Percentiles rank a stretch among this genome's conserved stretches.
phyloP scores from a whole-genome alignment of 2,329 filamentous ascomycete species.

The Scedosporium apiospermum region DNA sequence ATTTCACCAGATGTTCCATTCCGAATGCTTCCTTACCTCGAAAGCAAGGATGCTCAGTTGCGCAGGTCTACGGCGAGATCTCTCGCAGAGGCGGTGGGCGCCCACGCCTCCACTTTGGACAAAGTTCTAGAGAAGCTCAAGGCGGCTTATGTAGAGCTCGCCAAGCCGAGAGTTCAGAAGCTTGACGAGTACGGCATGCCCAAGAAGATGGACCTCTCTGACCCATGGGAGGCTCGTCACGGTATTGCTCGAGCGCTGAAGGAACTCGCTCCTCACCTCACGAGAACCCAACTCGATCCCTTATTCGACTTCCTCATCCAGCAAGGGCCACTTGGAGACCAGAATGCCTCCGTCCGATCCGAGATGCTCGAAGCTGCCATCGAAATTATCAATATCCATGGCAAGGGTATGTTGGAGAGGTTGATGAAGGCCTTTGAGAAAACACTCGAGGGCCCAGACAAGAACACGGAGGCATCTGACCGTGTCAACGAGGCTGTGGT shows the following conservation, averaged over 20 bases:
- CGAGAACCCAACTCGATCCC: constrained; percentile 57
- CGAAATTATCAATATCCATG: constrained; percentile 69
- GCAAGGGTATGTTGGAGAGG: constrained; percentile 72
- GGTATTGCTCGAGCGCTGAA: constrained; percentile 83
- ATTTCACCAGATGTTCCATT: constrained; percentile 55
- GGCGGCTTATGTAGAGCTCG: constrained; percentile 63
- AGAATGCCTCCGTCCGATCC: constrained; percentile 63
- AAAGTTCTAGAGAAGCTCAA: constrained; percentile 57
- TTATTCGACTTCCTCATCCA: constrained; percentile 84
- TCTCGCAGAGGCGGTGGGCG: constrained; percentile 62
- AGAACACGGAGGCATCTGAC: constrained; percentile 71
- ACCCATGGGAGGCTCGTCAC: constrained; percentile 86
- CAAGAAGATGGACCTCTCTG: constrained; percentile 74
- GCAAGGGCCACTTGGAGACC: constrained; percentile 77
- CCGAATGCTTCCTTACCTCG: constrained; percentile 67
- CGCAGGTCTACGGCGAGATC: constrained; percentile 75
- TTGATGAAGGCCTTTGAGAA: constrained; percentile 89
- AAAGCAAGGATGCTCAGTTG: constrained; percentile 71
- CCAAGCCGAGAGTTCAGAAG: constrained; percentile 73
- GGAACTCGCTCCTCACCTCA: constrained; percentile 65
- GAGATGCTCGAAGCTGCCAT: constrained; percentile 92
- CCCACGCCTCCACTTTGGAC: constrained; percentile 50
- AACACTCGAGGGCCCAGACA: constrained; percentile 77
- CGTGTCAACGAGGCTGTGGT: constrained; percentile 95
- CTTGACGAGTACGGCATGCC: constrained; percentile 94